A percentile compares a stretch with the other conserved stretches of the same genome.
Conservation (phyloP, 2,329 filamentous ascomycete species). For the Chrysosporium keratinophilum region DNA sequence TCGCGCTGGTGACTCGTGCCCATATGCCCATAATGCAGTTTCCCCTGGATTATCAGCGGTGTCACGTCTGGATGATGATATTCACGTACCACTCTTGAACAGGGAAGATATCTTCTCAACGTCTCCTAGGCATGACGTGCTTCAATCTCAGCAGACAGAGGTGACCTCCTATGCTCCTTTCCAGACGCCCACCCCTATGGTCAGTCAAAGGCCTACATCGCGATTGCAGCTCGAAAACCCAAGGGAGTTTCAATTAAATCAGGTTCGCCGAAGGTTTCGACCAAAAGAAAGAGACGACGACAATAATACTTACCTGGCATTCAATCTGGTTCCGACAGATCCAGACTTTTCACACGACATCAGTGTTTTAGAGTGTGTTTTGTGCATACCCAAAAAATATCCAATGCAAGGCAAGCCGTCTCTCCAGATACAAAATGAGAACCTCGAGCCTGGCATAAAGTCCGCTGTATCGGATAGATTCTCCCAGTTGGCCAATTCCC, state of each 20-base stretch:
- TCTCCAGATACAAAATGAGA: slow-evolving; percentile 56
- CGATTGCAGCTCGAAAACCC: slow-evolving; percentile 56
- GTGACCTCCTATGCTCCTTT: background rate
- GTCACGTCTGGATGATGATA: slow-evolving; percentile 1
- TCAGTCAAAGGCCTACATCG: slow-evolving; percentile 44
- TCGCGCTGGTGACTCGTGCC: slow-evolving; percentile 43
- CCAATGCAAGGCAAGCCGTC: slow-evolving; percentile 46
- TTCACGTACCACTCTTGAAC: slow-evolving; percentile 7
- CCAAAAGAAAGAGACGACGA: slow-evolving; percentile 39
- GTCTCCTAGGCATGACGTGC: background rate
- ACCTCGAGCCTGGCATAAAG: slow-evolving; percentile 61
- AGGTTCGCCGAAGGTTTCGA: slow-evolving; percentile 57
- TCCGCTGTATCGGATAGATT: slow-evolving; percentile 70
- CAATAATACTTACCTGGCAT: slow-evolving; percentile 49
- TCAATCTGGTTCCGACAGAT: slow-evolving; percentile 62
- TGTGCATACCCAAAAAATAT: slow-evolving; percentile 56
- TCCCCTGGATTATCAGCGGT: slow-evolving; percentile 8
- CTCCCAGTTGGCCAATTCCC: slow-evolving; percentile 49
- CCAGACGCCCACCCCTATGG: background rate
- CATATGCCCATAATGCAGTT: slow-evolving; percentile 38
- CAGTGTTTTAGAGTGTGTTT: slow-evolving; percentile 54
- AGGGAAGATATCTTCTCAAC: background rate
- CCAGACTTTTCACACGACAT: slow-evolving; percentile 77
- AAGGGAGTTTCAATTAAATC: slow-evolving; percentile 62
- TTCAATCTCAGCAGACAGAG: background rate